These are phyloP conservation scores for Euphrasia confusa DNA, from an alignment of 257 asterid species.

Conservation along the genomic window DNA sequence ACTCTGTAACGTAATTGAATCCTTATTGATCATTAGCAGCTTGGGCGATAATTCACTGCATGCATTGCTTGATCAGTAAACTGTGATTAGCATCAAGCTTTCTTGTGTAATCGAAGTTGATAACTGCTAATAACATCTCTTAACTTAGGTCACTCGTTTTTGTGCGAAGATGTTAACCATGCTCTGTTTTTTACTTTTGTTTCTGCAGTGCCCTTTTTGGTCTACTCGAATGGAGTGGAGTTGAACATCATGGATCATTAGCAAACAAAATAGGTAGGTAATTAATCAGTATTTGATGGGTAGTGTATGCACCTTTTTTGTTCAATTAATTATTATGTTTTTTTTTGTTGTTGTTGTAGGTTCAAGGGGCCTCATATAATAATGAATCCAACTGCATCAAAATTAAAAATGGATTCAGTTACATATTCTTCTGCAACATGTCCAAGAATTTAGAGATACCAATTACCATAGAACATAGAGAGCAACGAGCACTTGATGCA, in stretches of 20 bases:
- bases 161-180: background rate
- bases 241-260: constrained; percentile 4
- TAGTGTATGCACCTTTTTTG: background rate
- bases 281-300: background rate
- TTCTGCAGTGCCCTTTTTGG: constrained; percentile 43
- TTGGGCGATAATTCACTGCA: no score
- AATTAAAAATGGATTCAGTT: constrained; percentile 15
- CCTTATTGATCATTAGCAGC: background rate
- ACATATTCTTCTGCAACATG: background rate
- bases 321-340: background rate
- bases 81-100: background rate
- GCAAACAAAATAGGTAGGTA: constrained; percentile 30
- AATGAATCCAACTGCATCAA: constrained; percentile 12
- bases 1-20: no score
- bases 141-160: background rate
- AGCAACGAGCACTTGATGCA: background rate
- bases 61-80: background rate
- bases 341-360: constrained; percentile 10
- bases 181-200: constrained; percentile 22
- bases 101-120: background rate
- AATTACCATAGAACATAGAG: constrained; percentile 21
- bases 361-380: constrained; percentile 14
- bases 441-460: constrained; percentile 5
- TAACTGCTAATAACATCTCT: background rate
- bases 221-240: constrained; percentile 28